phyloP scores from a whole-genome alignment of 1,284 basidiomycete species.

The Trametes pubescens region DNA sequence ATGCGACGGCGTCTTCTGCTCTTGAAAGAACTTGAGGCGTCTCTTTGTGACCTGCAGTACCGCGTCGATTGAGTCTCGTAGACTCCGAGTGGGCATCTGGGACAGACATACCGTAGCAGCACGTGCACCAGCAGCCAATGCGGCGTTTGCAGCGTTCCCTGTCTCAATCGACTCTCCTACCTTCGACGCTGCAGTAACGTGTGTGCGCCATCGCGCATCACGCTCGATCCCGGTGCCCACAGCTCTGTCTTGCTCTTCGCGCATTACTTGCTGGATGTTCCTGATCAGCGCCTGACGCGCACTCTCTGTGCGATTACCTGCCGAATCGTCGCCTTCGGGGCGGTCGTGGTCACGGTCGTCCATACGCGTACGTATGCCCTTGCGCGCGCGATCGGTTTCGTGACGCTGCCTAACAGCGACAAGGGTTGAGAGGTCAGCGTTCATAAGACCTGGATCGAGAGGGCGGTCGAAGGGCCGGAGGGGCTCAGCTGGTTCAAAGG shows the following conservation, averaged over 20 bases:
- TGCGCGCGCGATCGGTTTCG: conserved; percentile 6
- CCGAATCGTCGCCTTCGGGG: too few relatives aligned
- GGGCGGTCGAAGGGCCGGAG: conserved; percentile 4
- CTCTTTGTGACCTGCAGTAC: background rate
- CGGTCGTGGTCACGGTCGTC: too few relatives aligned
- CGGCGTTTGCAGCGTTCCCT: background rate
- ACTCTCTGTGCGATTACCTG: too few relatives aligned
- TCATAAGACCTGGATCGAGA: background rate
- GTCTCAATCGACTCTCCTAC: background rate
- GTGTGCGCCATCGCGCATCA: background rate
- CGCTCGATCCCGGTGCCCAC: background rate
- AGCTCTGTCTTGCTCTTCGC: background rate
- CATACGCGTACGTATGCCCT: background rate
- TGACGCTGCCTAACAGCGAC: background rate
- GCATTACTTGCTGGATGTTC: background rate
- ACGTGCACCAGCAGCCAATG: background rate
- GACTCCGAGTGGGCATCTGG: too few relatives aligned
- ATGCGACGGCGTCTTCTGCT: background rate
- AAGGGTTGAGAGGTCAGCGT: background rate
- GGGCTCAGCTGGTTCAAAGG: background rate
- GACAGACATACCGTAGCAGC: background rate
- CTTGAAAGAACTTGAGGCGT: background rate
- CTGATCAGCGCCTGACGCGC: background rate
- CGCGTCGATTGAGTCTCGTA: too few relatives aligned
- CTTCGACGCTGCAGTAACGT: background rate